Evolutionary conservation across 371 early-diverging fungal genomes (phyloP).

Genomic region (Actinomucor elegans): DNA sequence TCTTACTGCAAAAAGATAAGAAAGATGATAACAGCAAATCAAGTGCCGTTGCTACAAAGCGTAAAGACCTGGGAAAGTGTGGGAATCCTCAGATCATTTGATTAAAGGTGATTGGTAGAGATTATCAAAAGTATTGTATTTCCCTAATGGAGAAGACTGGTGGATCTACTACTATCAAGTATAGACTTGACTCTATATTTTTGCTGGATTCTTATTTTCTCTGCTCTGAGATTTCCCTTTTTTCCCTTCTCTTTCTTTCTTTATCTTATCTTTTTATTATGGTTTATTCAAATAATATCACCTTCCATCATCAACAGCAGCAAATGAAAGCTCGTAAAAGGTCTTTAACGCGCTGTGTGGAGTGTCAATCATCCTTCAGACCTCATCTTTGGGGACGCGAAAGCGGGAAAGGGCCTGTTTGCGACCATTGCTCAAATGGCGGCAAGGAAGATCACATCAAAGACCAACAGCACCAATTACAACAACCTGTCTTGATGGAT

Average conservation of each 20-base stretch:
- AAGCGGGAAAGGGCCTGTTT: slow-evolving; percentile 42
- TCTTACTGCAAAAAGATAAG: too few species aligned
- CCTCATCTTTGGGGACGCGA: slow-evolving; percentile 40
- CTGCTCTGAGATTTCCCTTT: slow-evolving; percentile 1
- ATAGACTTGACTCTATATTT: not conserved
- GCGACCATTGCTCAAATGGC: slow-evolving; percentile 32
- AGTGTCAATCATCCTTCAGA: slow-evolving; percentile 36
- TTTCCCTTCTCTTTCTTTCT: slow-evolving; percentile 8
- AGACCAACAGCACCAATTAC: not conserved
- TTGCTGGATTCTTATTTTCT: not conserved
- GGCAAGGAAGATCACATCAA: too few species aligned
- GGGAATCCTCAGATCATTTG: slow-evolving; percentile 29
- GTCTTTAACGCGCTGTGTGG: slow-evolving; percentile 36
- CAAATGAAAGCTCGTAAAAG: slow-evolving; percentile 30
- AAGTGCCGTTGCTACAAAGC: too few species aligned
- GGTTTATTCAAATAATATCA: not conserved
- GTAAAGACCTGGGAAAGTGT: too few species aligned
- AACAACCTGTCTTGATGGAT: slow-evolving; percentile 1
- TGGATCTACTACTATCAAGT: slow-evolving; percentile 5
- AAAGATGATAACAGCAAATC: too few species aligned
- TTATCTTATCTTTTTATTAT: slow-evolving; percentile 4
- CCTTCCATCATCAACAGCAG: slow-evolving; percentile 9
- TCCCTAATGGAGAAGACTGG: not conserved
- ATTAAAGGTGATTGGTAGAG: slow-evolving; percentile 26
- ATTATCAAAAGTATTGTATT: slow-evolving; percentile 15